These are phyloP conservation scores for Aureobasidium sp. DNA, from an alignment of 2,329 filamentous ascomycete genomes.

Conservation along the genomic window DNA sequence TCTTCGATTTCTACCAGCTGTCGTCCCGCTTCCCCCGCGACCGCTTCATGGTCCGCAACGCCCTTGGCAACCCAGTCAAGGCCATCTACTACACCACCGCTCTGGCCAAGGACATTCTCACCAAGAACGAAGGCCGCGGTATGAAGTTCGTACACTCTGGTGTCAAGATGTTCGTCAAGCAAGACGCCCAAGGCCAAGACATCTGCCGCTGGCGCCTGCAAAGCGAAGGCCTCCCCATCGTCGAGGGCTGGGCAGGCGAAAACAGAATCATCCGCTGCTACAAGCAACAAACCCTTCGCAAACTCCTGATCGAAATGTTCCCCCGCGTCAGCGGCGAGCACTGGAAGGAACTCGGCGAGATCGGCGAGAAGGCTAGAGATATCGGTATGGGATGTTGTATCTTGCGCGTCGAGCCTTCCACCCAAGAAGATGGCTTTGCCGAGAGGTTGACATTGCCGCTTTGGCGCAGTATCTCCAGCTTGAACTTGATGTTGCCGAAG, in stretches of 20 bases:
- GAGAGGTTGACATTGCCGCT: constrained; percentile 85
- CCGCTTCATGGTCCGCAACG: constrained; percentile 94
- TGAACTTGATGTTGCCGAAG: constrained; percentile 98
- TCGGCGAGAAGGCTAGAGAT: constrained; percentile 71
- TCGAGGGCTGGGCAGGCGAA: constrained; percentile 82
- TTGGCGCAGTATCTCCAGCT: constrained; percentile 84
- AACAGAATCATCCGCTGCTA: constrained; percentile 65
- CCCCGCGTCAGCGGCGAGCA: constrained; percentile 70
- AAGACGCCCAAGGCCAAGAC: constrained; percentile 78
- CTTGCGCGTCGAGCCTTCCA: constrained; percentile 62
- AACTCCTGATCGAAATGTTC: constrained; percentile 92
- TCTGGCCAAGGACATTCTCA: constrained; percentile 76
- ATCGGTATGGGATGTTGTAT: constrained; percentile 90
- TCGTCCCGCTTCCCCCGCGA: constrained; percentile 78
- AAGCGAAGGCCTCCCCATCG: constrained; percentile 82
- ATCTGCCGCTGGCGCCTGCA: constrained; percentile 94
- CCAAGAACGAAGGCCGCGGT: constrained; percentile 78
- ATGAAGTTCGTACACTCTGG: constrained; percentile 95
- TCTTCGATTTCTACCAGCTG: constrained; percentile 78
- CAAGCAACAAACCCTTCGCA: constrained; percentile 70
- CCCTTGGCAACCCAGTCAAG: constrained; percentile 76
- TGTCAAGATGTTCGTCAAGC: constrained; percentile 99
- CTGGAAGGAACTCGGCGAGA: constrained; percentile 73
- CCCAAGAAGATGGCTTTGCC: constrained; percentile 41
- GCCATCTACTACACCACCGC: constrained; percentile 94